Evolutionary conservation across 257 asterid genomes (phyloP).

Genomic region (Osmanthus fragrans): DNA sequence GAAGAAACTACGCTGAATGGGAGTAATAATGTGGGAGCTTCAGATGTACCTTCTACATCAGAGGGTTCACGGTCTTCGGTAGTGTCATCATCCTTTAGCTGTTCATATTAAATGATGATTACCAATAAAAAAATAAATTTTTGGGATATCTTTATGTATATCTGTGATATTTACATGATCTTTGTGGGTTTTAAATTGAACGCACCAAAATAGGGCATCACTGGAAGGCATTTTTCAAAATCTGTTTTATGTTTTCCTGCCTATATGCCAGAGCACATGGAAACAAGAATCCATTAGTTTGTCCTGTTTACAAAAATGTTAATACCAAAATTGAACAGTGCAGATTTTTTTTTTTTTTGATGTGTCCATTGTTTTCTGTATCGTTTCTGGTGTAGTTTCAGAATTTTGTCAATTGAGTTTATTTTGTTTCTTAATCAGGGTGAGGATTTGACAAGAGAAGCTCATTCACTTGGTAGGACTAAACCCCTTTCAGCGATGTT

Average conservation of each 20-base stretch:
- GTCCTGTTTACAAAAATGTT: not conserved
- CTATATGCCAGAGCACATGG: not conserved
- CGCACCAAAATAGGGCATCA: not conserved
- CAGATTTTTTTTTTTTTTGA: too few relatives aligned
- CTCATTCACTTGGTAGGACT: conserved; percentile 45
- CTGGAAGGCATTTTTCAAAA: not conserved
- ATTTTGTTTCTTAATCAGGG: conserved; percentile 33
- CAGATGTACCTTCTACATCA: conserved; percentile 39
- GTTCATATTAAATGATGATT: not conserved
- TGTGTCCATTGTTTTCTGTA: not conserved
- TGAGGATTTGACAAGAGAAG: conserved; percentile 37
- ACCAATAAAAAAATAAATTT: not conserved
- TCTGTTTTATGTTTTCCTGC: not conserved
- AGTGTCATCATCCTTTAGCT: not conserved
- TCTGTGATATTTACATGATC: not conserved
- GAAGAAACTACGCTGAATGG: conserved; percentile 21
- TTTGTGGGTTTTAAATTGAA: not conserved
- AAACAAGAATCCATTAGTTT: not conserved
- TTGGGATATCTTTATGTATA: not conserved
- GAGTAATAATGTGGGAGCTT: conserved; percentile 27
- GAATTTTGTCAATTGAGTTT: conserved; percentile 7
- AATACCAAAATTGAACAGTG: not conserved
- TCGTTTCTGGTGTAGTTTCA: conserved; percentile 7
- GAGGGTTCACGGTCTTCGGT: conserved; percentile 37
- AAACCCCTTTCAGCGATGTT: conserved; percentile 8